phyloP scores from a whole-genome alignment of 352 stramenopile genomes.

The Thalassiosira hispida region DNA sequence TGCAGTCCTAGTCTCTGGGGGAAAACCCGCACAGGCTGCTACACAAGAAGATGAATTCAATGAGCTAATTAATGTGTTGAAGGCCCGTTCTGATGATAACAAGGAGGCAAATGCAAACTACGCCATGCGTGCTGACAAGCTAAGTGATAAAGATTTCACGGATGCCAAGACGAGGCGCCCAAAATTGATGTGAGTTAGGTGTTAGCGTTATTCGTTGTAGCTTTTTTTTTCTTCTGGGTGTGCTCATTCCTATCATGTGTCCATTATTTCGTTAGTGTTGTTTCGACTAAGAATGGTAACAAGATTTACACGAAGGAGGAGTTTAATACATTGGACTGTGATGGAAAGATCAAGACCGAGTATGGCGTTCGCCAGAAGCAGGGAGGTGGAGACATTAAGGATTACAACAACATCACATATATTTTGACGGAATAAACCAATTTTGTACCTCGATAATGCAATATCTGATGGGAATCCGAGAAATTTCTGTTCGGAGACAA shows the following conservation, averaged over 20 bases:
- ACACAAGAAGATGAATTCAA: slow-evolving; percentile 14
- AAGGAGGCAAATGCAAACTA: slow-evolving; percentile 22
- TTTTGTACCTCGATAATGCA: background rate
- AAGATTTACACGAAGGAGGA: slow-evolving; percentile 27
- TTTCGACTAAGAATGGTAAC: slow-evolving; percentile 13
- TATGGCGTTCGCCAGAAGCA: slow-evolving; percentile 30
- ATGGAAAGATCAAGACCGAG: slow-evolving; percentile 17
- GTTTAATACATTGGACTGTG: slow-evolving; percentile 15
- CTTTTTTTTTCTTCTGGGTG: background rate
- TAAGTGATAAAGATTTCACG: slow-evolving; percentile 2
- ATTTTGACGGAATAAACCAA: slow-evolving; percentile 24
- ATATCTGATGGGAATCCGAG: background rate
- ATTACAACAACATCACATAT: slow-evolving; percentile 31
- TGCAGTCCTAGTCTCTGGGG: background rate
- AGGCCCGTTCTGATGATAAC: slow-evolving; percentile 27
- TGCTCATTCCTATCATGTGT: background rate
- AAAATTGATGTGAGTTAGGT: slow-evolving; percentile 25
- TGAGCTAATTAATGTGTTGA: slow-evolving; percentile 17
- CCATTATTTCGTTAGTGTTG: slow-evolving; percentile 1
- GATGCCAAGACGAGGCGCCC: slow-evolving; percentile 20
- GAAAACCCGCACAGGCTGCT: background rate
- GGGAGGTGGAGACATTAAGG: slow-evolving; percentile 23
- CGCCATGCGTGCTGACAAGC: slow-evolving; percentile 21
- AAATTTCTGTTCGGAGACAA: background rate
- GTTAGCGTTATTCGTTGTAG: background rate